Evolutionary conservation across 352 stramenopile genomes (phyloP).

Genomic region (Phytophthora pinifolia): DNA sequence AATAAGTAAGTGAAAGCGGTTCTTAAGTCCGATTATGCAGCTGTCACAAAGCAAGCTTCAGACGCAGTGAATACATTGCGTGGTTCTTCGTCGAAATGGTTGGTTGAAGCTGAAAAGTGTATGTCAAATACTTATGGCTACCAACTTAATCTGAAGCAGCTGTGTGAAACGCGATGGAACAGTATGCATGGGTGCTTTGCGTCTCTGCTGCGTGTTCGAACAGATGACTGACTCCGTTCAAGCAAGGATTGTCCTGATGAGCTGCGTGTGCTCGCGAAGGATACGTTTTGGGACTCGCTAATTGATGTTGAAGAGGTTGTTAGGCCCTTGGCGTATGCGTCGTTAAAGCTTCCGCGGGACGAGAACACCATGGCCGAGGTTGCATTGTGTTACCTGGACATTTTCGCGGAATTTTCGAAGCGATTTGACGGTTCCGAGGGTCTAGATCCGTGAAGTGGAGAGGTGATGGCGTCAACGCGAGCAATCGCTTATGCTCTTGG

Average conservation of each 20-base stretch:
- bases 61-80: conserved; percentile 9
- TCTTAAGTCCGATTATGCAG: conserved; percentile 8
- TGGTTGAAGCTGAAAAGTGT: conserved; percentile 4
- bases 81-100: conserved; percentile 4
- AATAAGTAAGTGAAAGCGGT: conserved; percentile 13
- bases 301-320: conserved; percentile 4
- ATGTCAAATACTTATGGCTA: conserved; percentile 8
- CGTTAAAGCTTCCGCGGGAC: conserved; percentile 5
- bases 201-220: conserved; percentile 1
- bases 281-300: background rate
- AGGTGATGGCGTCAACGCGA: conserved; percentile 4
- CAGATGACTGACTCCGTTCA: background rate
- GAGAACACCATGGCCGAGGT: conserved; percentile 14
- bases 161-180: conserved; percentile 16
- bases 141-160: conserved; percentile 2
- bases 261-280: background rate
- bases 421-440: background rate
- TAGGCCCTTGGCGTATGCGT: conserved; percentile 1
- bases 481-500: conserved; percentile 8
- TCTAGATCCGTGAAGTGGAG: conserved; percentile 9
- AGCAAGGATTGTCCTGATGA: no score
- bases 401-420: conserved; percentile 11
- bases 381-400: conserved; percentile 4
- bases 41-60: conserved; percentile 7
- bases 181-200: conserved; percentile 10